Evolutionary conservation across 768 basidiomycete species (phyloP), one percentile per base, ranked within the genome.

Genomic region (Lactifluus echinatus): DNA sequence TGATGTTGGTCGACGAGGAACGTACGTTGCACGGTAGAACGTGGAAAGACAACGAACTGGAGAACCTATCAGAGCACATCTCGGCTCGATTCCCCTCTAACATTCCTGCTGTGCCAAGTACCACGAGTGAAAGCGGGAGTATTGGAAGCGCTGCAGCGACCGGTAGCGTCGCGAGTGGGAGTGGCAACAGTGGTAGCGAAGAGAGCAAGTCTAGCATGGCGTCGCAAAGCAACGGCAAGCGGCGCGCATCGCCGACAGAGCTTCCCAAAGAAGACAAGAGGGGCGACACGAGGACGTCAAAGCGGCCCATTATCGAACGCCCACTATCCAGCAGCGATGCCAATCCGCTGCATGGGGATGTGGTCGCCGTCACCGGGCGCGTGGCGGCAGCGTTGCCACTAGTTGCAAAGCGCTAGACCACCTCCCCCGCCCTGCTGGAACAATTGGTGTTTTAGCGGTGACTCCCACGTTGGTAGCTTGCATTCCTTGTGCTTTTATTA

Each of bases 1-100:
- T 93, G 71, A 76, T 80, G 77, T 74, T 92, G 17, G 76, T 86
- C 45, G 89, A 91, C 61, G 86, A 90, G 68, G 83, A 86, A 70
- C 75, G 72, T 56, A 75, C 74, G 65, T 51, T 69, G 43, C 70
- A 70, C 67, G 67, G 64, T 24, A 67, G 65, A 43, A 17, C 58
- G 31, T 55, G 58, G 63, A 60, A 53, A 55, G 57, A 61, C 36
- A 45, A 37, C 34, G 57, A 64, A n/a, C 42, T 21, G 23, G 57
- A 31, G 55, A 62, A 48, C 47, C 54, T 37, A 31, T 66, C 65
- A 10, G 66, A 66, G 43, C 67, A 23, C 48, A 45, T 64, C 54
- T 17, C 64, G 52, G 26, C 56, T 46, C 26, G 53, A 50, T 51
- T 60, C 51, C n/a, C n/a, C n/a, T 50, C 60, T 40, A 19, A n/a